phyloP scores from a whole-genome alignment of 768 basidiomycete species.

The Phylloporus rhodoxanthus region DNA sequence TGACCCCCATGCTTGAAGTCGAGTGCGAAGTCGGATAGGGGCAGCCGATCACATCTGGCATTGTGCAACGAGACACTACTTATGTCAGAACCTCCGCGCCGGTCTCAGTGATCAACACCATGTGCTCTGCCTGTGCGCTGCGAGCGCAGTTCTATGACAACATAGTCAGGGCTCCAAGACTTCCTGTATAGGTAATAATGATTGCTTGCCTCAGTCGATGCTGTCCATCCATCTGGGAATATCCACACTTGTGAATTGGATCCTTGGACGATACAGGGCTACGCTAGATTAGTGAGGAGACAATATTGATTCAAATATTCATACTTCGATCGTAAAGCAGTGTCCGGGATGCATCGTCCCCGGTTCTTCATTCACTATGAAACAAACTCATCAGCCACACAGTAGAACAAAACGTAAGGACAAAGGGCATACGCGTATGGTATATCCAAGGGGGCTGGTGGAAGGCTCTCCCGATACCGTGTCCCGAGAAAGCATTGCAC shows the following conservation, averaged over 20 bases:
- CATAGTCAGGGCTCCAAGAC: not conserved
- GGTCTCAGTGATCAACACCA: constrained; percentile 72
- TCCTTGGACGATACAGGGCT: constrained; percentile 81
- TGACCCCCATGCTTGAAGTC: not conserved
- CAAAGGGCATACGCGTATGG: constrained; percentile 53
- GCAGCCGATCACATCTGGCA: not conserved
- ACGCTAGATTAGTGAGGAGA: not conserved
- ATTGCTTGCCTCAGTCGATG: constrained; percentile 68
- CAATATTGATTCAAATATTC: constrained; percentile 2
- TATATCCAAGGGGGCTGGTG: constrained; percentile 81
- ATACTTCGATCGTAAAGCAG: constrained; percentile 89
- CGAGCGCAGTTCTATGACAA: constrained; percentile 64
- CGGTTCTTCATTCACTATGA: constrained; percentile 75
- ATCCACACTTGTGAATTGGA: constrained; percentile 61
- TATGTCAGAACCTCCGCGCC: constrained; percentile 77
- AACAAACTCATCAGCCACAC: not conserved
- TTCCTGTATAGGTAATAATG: not conserved
- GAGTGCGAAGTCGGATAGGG: not conserved
- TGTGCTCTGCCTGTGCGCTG: constrained; percentile 84
- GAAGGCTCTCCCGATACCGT: constrained; percentile 80
- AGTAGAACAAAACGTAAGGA: not conserved
- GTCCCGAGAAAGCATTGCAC: constrained; percentile 71
- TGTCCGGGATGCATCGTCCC: constrained; percentile 79
- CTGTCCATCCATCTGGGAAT: constrained; percentile 91
- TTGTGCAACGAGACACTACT: constrained; percentile 1